Percentiles rank a stretch among this genome's conserved stretches.
phyloP scores from a whole-genome alignment of 140 eudicot species.

The Erigeron philadelphicus region DNA sequence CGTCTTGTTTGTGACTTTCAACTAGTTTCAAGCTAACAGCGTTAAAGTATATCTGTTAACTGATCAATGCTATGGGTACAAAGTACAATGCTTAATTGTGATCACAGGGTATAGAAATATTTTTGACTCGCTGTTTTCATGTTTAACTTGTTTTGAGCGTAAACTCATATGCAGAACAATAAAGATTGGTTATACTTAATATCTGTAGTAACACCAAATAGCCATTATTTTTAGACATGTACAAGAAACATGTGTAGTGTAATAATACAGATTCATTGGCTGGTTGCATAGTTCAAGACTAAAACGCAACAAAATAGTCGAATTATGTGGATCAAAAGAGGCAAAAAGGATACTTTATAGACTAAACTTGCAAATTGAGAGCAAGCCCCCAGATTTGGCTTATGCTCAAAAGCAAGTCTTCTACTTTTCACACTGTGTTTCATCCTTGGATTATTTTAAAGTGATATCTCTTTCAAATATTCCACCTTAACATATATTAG shows the following conservation, averaged over 20 bases:
- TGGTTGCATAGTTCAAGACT: neutral
- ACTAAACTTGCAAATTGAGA: constrained; percentile 19
- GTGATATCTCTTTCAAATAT: constrained; percentile 26
- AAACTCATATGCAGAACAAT: too few relatives aligned
- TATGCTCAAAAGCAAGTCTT: constrained; percentile 30
- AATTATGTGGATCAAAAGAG: constrained; percentile 5
- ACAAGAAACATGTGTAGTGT: too few relatives aligned
- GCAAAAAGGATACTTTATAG: neutral
- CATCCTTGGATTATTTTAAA: constrained; percentile 15
- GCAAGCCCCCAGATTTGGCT: neutral
- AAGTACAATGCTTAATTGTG: neutral
- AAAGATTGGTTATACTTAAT: too few relatives aligned
- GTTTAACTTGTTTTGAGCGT: neutral
- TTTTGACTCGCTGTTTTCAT: neutral
- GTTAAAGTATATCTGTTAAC: neutral
- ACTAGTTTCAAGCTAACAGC: neutral
- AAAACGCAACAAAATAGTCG: neutral
- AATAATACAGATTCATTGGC: too few relatives aligned
- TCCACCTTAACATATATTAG: constrained; percentile 22
- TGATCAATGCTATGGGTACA: neutral
- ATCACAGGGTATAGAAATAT: neutral
- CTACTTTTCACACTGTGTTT: constrained; percentile 29
- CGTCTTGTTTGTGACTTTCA: neutral
- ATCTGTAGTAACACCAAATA: too few relatives aligned
- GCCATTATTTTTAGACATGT: too few relatives aligned